Base-by-base conservation (phyloP, 257 asterid genomes). In the Lycium ferocissimum region DNA sequence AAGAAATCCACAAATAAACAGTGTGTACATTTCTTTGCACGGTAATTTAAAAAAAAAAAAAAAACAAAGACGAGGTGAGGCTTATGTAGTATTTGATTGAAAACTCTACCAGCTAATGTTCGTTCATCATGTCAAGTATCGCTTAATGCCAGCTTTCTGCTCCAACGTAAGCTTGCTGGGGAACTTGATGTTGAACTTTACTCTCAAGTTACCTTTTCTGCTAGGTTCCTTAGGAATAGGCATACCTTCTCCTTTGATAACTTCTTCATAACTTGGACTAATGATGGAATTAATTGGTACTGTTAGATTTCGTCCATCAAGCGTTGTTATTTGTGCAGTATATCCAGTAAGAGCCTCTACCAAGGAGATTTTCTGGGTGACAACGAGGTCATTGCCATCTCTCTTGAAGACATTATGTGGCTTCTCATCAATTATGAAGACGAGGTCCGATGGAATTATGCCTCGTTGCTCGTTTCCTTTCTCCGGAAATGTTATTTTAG, bases 151-250 rank as follows among this genome's bases (percentile, higher is more conserved):
- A 22, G 90, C 82, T 89, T 96, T 96, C 92, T 96, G 99, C 88
- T 93, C 98, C 1, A 96, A 84, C n/a, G 95, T 92, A 85, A 95
- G 99, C 90, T 91, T 94, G 87, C 87, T 86, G 3, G 98, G 99
- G 86, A 93, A 94, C 91, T 92, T 96, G 80, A 96, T 91, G 82
- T 91, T 91, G 87, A 96, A 93, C 90, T 92, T 94, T 87, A 94
- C 89, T 49, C 98, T 82, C 73, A 96, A 72, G 83, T 94, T 94
- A 9, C 99, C 99, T 84, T 86, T 94, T 84, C 85, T 92, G 85
- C 96, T 91, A 2, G 99, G 99, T 63, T 95, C 98, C 87, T 92
- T 95, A 2, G 98, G 96, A 54, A 95, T 92, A 3, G 99, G 99
- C 99, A 96, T 94, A 57, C 99, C 98, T 87, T 96, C 99, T 3